Evolutionary conservation across 2,329 filamentous ascomycete genomes (phyloP).

Genomic region (Huntiella abstrusa): DNA sequence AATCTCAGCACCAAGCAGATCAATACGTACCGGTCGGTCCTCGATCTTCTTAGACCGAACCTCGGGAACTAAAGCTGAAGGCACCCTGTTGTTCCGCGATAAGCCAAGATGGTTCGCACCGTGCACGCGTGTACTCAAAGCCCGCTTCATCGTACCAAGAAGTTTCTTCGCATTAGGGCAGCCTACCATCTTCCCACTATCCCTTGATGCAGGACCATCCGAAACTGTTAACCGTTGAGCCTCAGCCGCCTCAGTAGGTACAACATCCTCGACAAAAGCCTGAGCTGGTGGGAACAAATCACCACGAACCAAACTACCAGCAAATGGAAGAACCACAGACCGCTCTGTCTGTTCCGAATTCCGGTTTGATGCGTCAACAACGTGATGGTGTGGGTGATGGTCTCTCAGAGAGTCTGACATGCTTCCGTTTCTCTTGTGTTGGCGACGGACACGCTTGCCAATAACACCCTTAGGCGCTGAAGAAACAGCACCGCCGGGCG

Average conservation of each 20-base stretch:
- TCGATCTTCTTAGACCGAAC: conserved; percentile 26
- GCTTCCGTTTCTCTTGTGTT: conserved; percentile 71
- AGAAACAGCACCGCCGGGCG: background rate
- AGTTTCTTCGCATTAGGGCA: conserved; percentile 64
- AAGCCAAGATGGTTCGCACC: conserved; percentile 23
- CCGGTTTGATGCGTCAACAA: conserved; percentile 30
- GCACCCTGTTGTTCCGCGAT: conserved; percentile 37
- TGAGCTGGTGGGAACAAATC: conserved; percentile 68
- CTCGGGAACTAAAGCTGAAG: conserved; percentile 41
- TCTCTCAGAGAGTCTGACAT: conserved; percentile 71
- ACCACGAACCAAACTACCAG: conserved; percentile 73
- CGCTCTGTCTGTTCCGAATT: conserved; percentile 36
- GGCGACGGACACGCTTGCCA: conserved; percentile 39
- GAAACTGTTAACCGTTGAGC: conserved; percentile 19
- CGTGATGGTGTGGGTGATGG: conserved; percentile 19
- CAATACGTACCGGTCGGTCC: conserved; percentile 44
- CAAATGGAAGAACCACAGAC: conserved; percentile 38
- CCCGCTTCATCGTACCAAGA: conserved; percentile 69
- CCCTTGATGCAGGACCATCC: background rate
- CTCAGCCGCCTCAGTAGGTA: conserved; percentile 28
- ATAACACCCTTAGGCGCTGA: conserved; percentile 36
- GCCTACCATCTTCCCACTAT: background rate
- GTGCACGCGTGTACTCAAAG: conserved; percentile 42
- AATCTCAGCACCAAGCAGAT: conserved; percentile 61
- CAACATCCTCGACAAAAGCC: conserved; percentile 53